Evolutionary conservation across 108 stramenopile genomes (phyloP), one percentile per base, ranked within the genome.

Genomic region (Nannochloropsis gaditana): DNA sequence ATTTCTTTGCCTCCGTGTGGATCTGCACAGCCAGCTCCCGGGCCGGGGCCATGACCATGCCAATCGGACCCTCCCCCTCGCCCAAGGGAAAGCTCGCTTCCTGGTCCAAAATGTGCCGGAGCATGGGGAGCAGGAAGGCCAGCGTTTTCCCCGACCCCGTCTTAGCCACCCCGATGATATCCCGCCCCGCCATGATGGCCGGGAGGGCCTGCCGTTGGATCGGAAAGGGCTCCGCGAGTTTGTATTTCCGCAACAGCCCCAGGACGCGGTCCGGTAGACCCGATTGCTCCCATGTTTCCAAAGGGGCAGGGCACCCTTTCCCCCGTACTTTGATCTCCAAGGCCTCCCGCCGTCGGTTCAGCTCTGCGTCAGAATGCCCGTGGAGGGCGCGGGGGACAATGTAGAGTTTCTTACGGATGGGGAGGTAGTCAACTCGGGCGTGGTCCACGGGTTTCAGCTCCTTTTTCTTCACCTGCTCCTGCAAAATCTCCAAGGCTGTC

Each of bases 101-200:
- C 87, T 99, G 99, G 92, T 95, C 96, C 50, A 93, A 83, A 84
- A 98, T 96, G 89, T 96, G 96, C 9, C 97, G 91, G 10, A 99
- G 86, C 94, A 98, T 91, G 0, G 99, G 99, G 1, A 98, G 88
- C 31, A 97, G 85, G 87, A 96, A 99, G 5, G 97, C 96, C 9
- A 98, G 90, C 15, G 99, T 98, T 90, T 99, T 99, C 21, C 99
- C 99, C 9, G 90, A 92, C 2, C 99, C 99, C 11, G 99, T 99
- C 84, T 98, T 98, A 73, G 99, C 99, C 84, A 99, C 97, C 15
- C 97, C 99, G 85, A 99, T 99, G 8, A 97, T 95, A 90, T 99
- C 99, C 59, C 99, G 87, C 17, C 99, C 99, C 9, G 94, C 92
- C 98, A 98, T 98, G 87, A 98, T 95, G 82, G 96, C 96, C 1